phyloP scores from a whole-genome alignment of 306 rosid genomes.

The Trifolium subterraneum region DNA sequence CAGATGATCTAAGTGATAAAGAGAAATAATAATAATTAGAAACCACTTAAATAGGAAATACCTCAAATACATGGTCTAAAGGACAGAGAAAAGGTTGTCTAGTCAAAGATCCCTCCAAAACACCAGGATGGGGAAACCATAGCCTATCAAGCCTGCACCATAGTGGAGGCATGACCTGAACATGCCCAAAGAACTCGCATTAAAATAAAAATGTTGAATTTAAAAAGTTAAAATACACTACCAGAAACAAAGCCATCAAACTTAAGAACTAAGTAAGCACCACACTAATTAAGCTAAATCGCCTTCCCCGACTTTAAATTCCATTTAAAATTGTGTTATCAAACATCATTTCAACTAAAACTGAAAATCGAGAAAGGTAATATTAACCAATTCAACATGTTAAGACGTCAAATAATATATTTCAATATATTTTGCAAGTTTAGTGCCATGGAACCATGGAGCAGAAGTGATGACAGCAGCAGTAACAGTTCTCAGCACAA shows the following conservation, averaged over 20 bases:
- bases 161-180: constrained; percentile 94
- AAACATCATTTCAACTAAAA: constrained; percentile 23
- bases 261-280: constrained; percentile 15
- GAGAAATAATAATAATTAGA: constrained; percentile 13
- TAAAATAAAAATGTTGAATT: constrained; percentile 40
- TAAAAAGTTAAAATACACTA: constrained; percentile 34
- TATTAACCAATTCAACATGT: constrained; percentile 12
- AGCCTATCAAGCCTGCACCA: constrained; percentile 98
- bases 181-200: constrained; percentile 35
- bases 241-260: constrained; percentile 19
- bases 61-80: constrained; percentile 97
- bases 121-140: constrained; percentile 94
- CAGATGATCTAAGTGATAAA: constrained; percentile 11
- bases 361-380: constrained; percentile 20
- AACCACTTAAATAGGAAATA: constrained; percentile 46
- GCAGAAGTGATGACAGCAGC: constrained; percentile 9
- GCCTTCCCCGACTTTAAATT: constrained; percentile 4
- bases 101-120: constrained; percentile 85
- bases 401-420: background rate
- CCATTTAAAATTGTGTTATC: background rate
- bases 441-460: constrained; percentile 15
- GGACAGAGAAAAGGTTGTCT: constrained; percentile 95
- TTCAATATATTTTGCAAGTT: constrained; percentile 33
- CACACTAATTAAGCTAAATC: constrained; percentile 28
- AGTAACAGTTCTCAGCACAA: constrained; percentile 16